Conservation (phyloP, 2,329 filamentous ascomycete species). For the Ophiostoma piceae region DNA sequence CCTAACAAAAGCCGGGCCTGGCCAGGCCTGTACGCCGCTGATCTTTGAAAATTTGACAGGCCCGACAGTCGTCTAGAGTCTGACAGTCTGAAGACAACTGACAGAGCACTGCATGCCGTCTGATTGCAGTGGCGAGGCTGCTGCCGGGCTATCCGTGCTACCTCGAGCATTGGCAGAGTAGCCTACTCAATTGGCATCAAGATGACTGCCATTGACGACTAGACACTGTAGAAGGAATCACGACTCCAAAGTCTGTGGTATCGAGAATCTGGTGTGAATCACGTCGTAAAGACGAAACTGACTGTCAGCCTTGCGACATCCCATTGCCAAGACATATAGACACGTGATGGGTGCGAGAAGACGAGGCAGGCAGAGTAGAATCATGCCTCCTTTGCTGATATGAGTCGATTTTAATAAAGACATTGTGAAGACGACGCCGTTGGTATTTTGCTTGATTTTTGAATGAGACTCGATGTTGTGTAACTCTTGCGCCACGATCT, state of each 20-base stretch:
- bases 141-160: too few species aligned
- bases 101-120: too few species aligned
- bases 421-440: too few species aligned
- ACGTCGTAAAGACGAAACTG: not conserved
- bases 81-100: too few species aligned
- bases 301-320: conserved; percentile 1
- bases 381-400: not conserved
- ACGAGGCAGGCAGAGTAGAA: not conserved
- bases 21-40: too few species aligned
- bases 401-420: too few species aligned
- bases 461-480: not conserved
- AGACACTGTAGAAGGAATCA: not conserved
- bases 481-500: not conserved
- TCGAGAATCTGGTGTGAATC: not conserved
- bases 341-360: not conserved
- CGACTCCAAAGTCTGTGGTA: too few species aligned
- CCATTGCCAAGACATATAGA: not conserved
- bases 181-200: too few species aligned
- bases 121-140: too few species aligned
- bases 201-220: not conserved
- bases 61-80: too few species aligned
- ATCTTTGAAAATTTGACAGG: too few species aligned
- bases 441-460: too few species aligned
- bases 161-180: not conserved
- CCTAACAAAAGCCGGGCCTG: not conserved